Evolutionary conservation across 75 land plant genomes (phyloP).

Genomic region (Chamaecyparis obtusa): DNA sequence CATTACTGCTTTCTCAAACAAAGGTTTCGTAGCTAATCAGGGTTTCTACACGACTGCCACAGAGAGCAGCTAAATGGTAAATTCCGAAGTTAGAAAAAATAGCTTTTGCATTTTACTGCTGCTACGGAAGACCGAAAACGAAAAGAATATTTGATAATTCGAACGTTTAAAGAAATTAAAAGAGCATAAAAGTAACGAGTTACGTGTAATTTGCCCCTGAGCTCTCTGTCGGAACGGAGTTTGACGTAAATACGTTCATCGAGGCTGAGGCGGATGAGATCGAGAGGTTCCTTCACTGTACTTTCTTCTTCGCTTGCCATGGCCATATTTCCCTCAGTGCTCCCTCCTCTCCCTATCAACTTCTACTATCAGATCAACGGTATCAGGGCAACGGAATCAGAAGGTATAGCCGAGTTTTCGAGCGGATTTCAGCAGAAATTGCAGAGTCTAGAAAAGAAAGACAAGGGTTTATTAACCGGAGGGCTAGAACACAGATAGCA

Average conservation of each 20-base stretch:
- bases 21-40: background rate
- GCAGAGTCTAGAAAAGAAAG: too few relatives aligned
- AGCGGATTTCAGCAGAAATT: too few relatives aligned
- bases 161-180: background rate
- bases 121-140: background rate
- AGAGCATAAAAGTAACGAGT: conserved; percentile 7
- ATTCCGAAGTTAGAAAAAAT: background rate
- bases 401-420: too few relatives aligned
- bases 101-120: background rate
- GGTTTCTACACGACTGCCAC: background rate
- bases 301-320: conserved; percentile 68
- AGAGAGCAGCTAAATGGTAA: background rate
- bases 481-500: too few relatives aligned
- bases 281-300: conserved; percentile 95
- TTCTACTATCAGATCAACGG: too few relatives aligned
- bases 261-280: conserved; percentile 88
- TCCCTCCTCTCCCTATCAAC: too few relatives aligned
- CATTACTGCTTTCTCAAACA: background rate
- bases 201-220: conserved; percentile 94
- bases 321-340: too few relatives aligned
- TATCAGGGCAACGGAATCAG: too few relatives aligned
- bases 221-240: conserved; percentile 92
- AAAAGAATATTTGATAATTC: background rate
- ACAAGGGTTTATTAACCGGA: too few relatives aligned
- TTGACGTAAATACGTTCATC: conserved; percentile 99